These are phyloP conservation scores for Diplodia scrobiculata DNA, from an alignment of 2,329 filamentous ascomycete genomes.

Conservation along the genomic window DNA sequence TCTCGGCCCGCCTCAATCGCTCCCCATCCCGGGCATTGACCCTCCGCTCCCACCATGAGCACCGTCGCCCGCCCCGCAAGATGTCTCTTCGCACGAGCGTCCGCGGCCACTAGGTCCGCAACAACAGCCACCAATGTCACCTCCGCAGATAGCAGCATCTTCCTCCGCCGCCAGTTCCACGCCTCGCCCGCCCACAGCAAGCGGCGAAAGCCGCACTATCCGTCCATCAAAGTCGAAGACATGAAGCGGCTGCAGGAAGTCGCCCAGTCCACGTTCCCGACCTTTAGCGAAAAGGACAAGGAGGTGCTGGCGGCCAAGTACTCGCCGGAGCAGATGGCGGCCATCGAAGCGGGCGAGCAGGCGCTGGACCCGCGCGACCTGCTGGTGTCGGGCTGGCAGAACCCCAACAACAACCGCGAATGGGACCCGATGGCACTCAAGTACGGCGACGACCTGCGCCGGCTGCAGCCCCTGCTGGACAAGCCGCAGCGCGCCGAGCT, in stretches of 20 bases:
- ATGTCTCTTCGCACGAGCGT: slow-evolving; percentile 46
- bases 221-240: slow-evolving; percentile 50
- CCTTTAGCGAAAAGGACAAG: slow-evolving; percentile 69
- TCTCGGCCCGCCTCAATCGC: slow-evolving; percentile 6
- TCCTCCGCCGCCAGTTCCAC: slow-evolving; percentile 48
- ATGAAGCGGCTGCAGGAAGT: slow-evolving; percentile 30
- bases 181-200: slow-evolving; percentile 41
- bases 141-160: slow-evolving; percentile 6
- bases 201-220: slow-evolving; percentile 47
- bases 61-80: slow-evolving; percentile 45
- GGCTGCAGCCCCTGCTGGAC: slow-evolving; percentile 76
- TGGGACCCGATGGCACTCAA: slow-evolving; percentile 60
- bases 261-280: slow-evolving; percentile 52
- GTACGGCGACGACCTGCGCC: slow-evolving; percentile 80
- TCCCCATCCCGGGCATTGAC: slow-evolving; percentile 19
- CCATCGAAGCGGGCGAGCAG: slow-evolving; percentile 77
- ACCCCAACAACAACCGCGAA: slow-evolving; percentile 64
- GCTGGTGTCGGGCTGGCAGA: slow-evolving; percentile 62
- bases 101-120: slow-evolving; percentile 35
- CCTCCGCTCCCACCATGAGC: slow-evolving; percentile 42
- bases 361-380: slow-evolving; percentile 75
- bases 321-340: slow-evolving; percentile 76
- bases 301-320: slow-evolving; percentile 67
- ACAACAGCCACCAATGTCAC: slow-evolving; percentile 32
- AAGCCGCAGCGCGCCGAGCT: slow-evolving; percentile 19